These are phyloP conservation scores for Mycosarcoma maydis DNA, from an alignment of 1,284 basidiomycete species.

Conservation along the genomic window DNA sequence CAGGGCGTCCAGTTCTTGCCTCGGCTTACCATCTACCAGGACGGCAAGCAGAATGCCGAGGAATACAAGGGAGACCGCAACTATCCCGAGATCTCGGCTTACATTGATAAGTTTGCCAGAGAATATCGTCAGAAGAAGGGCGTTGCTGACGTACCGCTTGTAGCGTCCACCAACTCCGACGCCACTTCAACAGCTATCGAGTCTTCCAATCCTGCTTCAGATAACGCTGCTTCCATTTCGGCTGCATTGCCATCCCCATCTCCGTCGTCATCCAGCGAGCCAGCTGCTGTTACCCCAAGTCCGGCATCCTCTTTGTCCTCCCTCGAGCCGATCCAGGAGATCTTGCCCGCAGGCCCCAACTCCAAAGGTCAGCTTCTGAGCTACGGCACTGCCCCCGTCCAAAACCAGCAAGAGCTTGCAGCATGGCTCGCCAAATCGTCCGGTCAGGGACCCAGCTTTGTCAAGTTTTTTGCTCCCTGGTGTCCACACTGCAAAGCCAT, in stretches of 20 bases:
- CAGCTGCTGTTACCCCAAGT: slow-evolving; percentile 1
- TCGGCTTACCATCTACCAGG: slow-evolving; percentile 52
- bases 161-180: slow-evolving; percentile 6
- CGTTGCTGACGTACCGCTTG: slow-evolving; percentile 21
- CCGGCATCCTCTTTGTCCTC: slow-evolving; percentile 5
- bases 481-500: slow-evolving; percentile 66
- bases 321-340: slow-evolving; percentile 14
- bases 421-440: slow-evolving; percentile 48
- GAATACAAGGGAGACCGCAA: slow-evolving; percentile 53
- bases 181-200: slow-evolving; percentile 4
- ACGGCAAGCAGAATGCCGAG: slow-evolving; percentile 46
- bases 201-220: slow-evolving; percentile 3
- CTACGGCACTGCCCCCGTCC: slow-evolving; percentile 46
- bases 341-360: slow-evolving; percentile 49
- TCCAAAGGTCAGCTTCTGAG: slow-evolving; percentile 52
- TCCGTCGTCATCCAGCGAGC: background rate
- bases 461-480: slow-evolving; percentile 66
- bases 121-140: slow-evolving; percentile 48
- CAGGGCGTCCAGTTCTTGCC: slow-evolving; percentile 55
- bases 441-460: slow-evolving; percentile 58
- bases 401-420: slow-evolving; percentile 43
- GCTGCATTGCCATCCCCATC: slow-evolving; percentile 7
- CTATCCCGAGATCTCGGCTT: slow-evolving; percentile 54
- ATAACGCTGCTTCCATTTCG: slow-evolving; percentile 1
- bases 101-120: slow-evolving; percentile 50